Conservation (phyloP, 2,329 filamentous ascomycete species). For the Lachnellula subtilissima region DNA sequence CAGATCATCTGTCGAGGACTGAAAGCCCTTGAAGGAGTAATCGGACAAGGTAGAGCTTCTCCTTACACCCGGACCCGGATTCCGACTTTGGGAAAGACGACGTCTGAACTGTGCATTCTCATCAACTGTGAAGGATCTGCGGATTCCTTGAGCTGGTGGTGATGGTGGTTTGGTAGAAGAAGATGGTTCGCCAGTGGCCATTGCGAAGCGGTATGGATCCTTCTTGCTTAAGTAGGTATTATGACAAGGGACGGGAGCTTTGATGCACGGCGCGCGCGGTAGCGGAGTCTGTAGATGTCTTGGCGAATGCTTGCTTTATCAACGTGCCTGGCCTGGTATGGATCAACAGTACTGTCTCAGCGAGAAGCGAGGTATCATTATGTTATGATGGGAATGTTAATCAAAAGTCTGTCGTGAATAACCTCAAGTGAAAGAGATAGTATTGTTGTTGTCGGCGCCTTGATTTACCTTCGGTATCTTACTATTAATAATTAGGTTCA, state of each 20-base stretch:
- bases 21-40: constrained; percentile 60
- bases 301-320: too few relatives aligned
- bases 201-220: background rate
- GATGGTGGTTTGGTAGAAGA: constrained; percentile 1
- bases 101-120: constrained; percentile 20
- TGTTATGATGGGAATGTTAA: too few relatives aligned
- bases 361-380: too few relatives aligned
- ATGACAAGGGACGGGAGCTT: background rate
- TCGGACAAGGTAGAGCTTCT: constrained; percentile 78
- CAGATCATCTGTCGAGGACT: constrained; percentile 65
- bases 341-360: too few relatives aligned
- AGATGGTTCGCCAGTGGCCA: background rate
- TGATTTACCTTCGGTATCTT: background rate
- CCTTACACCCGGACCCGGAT: constrained; percentile 23
- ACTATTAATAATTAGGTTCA: background rate
- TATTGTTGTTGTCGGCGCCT: background rate
- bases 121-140: constrained; percentile 15
- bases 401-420: too few relatives aligned
- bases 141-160: constrained; percentile 7
- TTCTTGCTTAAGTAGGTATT: too few relatives aligned
- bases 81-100: constrained; percentile 20
- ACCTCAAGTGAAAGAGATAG: too few relatives aligned
- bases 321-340: too few relatives aligned
- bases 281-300: background rate
- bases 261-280: background rate